A percentile compares a stretch with the other conserved stretches of the same genome.
Conservation (phyloP, 2,329 filamentous ascomycete species). For the Rhinocladiella similis region DNA sequence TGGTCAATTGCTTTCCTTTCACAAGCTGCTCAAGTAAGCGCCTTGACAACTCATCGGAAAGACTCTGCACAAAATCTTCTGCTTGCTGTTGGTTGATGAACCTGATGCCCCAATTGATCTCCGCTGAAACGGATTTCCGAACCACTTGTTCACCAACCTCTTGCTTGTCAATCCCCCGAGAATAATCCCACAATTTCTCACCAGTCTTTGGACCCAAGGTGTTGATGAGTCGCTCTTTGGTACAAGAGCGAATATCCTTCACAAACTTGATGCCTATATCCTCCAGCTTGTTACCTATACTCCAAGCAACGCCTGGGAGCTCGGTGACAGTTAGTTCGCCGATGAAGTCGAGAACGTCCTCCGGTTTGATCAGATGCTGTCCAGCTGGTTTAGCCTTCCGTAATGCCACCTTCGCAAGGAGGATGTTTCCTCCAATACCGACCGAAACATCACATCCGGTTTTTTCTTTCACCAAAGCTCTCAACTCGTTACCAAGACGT, state of each 20-base stretch:
- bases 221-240: conserved; percentile 72
- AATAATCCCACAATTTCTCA: conserved; percentile 85
- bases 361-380: conserved; percentile 82
- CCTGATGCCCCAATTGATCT: conserved; percentile 97
- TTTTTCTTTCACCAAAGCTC: conserved; percentile 67
- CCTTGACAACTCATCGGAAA: conserved; percentile 81
- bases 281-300: conserved; percentile 82
- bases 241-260: conserved; percentile 74
- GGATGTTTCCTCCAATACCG: conserved; percentile 85
- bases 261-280: conserved; percentile 81
- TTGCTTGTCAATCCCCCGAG: conserved; percentile 79
- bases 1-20: conserved; percentile 81
- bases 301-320: conserved; percentile 89
- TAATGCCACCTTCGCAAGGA: conserved; percentile 87
- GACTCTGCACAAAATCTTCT: conserved; percentile 82
- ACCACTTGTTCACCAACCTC: conserved; percentile 84
- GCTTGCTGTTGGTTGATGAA: conserved; percentile 91
- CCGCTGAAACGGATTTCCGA: conserved; percentile 92
- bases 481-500: conserved; percentile 66
- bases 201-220: conserved; percentile 88
- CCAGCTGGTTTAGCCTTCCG: conserved; percentile 92
- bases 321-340: conserved; percentile 75
- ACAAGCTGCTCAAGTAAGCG: conserved; percentile 80
- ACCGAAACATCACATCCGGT: conserved; percentile 89
- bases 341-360: conserved; percentile 74